These are phyloP conservation scores for Cucurbita maxima DNA, from an alignment of 306 rosid species.

Conservation along the genomic window DNA sequence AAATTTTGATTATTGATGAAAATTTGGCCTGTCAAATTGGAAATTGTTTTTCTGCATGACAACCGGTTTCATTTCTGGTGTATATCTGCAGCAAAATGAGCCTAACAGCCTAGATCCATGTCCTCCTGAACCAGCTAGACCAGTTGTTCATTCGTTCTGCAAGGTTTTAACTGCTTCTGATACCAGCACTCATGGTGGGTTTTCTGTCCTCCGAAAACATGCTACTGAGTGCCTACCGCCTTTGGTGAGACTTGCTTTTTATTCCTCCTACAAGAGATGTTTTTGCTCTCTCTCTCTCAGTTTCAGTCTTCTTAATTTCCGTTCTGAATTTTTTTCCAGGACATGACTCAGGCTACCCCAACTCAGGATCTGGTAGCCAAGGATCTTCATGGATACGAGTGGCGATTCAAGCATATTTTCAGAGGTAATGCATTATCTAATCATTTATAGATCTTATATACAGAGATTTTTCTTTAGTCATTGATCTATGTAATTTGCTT, in stretches of 20 bases:
- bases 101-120: slow-evolving; percentile 46
- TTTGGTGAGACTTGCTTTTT: slow-evolving; percentile 26
- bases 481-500: background rate
- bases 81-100: slow-evolving; percentile 43
- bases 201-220: slow-evolving; percentile 84
- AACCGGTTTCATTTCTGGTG: background rate
- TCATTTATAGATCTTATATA: background rate
- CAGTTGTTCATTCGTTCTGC: slow-evolving; percentile 44
- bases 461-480: background rate
- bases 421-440: slow-evolving; percentile 33
- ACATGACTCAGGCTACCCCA: slow-evolving; percentile 71
- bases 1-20: too few species aligned
- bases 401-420: slow-evolving; percentile 94
- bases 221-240: slow-evolving; percentile 91
- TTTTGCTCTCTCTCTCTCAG: background rate
- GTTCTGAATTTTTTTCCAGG: slow-evolving; percentile 29
- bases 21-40: background rate
- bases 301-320: background rate
- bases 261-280: background rate
- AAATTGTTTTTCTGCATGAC: background rate
- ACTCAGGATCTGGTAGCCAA: slow-evolving; percentile 85
- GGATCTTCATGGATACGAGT: slow-evolving; percentile 87
- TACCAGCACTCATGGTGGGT: slow-evolving; percentile 97
- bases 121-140: slow-evolving; percentile 32
- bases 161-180: slow-evolving; percentile 89